These are phyloP conservation scores for Aspergillus sp. DNA, from an alignment of 2,329 filamentous ascomycete species.

Conservation along the genomic window DNA sequence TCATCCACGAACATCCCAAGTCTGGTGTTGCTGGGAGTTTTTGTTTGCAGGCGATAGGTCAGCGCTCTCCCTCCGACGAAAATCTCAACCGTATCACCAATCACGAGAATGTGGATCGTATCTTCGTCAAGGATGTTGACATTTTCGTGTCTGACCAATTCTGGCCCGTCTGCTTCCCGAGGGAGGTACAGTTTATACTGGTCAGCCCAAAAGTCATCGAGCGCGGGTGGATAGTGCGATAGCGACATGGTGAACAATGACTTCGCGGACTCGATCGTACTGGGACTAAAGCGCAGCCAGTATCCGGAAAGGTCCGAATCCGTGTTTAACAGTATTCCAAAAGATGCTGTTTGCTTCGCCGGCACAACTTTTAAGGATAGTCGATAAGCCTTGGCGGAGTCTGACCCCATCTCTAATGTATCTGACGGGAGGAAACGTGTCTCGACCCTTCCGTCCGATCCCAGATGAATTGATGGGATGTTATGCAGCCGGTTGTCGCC, in stretches of 20 bases:
- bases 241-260: neutral
- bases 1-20: too few species aligned
- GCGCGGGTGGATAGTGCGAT: neutral
- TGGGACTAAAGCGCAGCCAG: neutral
- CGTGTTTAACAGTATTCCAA: neutral
- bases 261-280: neutral
- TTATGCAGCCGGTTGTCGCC: too few species aligned
- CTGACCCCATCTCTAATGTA: neutral
- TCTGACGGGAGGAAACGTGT: neutral
- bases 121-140: too few species aligned
- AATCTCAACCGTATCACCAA: too few species aligned
- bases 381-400: neutral
- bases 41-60: too few species aligned
- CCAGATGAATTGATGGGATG: too few species aligned
- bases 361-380: neutral
- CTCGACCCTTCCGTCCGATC: neutral
- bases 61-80: too few species aligned
- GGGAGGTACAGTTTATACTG: constrained; percentile 3
- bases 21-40: too few species aligned
- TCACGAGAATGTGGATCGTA: too few species aligned
- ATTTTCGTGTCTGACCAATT: neutral
- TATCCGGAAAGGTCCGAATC: neutral
- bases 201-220: neutral
- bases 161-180: neutral
- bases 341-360: neutral